These are phyloP conservation scores for Teratosphaeriaceae sp. DNA, from an alignment of 2,329 filamentous ascomycete genomes.

Conservation along the genomic window DNA sequence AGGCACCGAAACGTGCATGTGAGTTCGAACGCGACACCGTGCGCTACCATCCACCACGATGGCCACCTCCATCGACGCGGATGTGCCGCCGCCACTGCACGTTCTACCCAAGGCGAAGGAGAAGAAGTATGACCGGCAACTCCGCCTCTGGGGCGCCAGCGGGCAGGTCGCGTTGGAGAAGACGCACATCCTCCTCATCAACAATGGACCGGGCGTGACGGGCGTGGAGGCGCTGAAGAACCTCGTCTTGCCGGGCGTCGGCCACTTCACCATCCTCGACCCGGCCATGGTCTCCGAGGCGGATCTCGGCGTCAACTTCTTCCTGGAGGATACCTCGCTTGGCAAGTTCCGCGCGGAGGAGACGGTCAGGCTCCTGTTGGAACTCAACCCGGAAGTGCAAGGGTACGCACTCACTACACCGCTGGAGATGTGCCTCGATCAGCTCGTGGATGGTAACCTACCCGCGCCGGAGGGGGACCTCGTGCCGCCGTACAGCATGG, in stretches of 20 bases:
- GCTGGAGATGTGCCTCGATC: constrained; percentile 39
- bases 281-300: constrained; percentile 66
- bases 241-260: constrained; percentile 87
- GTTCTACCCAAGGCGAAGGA: constrained; percentile 50
- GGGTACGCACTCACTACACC: constrained; percentile 60
- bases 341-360: constrained; percentile 73
- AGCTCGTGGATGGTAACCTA: too few species aligned
- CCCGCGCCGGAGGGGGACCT: constrained; percentile 32
- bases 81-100: constrained; percentile 40
- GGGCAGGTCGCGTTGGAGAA: constrained; percentile 87
- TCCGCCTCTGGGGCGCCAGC: constrained; percentile 88
- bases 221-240: constrained; percentile 94
- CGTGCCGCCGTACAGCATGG: constrained; percentile 49
- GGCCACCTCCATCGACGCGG: neutral
- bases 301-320: constrained; percentile 95
- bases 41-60: neutral
- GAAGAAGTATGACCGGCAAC: constrained; percentile 83
- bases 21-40: neutral
- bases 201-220: constrained; percentile 77
- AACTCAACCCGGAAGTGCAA: constrained; percentile 88
- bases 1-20: neutral
- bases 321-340: constrained; percentile 71
- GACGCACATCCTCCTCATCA: constrained; percentile 84
- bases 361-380: constrained; percentile 67
- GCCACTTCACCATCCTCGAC: constrained; percentile 86